phyloP scores from a whole-genome alignment of 306 rosid genomes.

The Lathyrus aphaca region DNA sequence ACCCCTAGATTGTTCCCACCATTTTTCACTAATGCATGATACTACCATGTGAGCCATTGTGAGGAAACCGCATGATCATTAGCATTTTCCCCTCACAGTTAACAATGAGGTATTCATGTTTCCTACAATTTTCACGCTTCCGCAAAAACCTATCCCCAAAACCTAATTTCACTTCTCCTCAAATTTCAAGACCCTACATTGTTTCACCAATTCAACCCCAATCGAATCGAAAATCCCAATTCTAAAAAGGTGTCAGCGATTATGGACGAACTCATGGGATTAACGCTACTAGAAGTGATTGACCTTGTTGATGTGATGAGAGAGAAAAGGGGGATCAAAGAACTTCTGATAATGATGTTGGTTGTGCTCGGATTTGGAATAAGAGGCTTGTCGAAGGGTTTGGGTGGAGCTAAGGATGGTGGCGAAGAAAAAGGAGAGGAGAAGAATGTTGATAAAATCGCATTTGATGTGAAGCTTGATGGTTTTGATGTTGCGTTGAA shows the following conservation, averaged over 20 bases:
- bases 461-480: slow-evolving; percentile 84
- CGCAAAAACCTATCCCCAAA: slow-evolving; percentile 47
- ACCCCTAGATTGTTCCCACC: too few relatives aligned
- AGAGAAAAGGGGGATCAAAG: slow-evolving; percentile 64
- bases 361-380: slow-evolving; percentile 84
- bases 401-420: slow-evolving; percentile 44
- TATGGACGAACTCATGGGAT: slow-evolving; percentile 68
- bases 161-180: slow-evolving; percentile 37
- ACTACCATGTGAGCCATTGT: too few relatives aligned
- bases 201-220: background rate
- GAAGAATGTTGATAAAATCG: slow-evolving; percentile 77
- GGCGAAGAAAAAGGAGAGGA: slow-evolving; percentile 37
- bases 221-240: background rate
- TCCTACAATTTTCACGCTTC: slow-evolving; percentile 44
- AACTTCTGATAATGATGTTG: slow-evolving; percentile 77
- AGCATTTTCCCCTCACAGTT: background rate
- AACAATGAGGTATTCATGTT: slow-evolving; percentile 65
- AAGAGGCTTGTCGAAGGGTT: slow-evolving; percentile 51
- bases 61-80: too few relatives aligned
- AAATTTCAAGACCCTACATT: slow-evolving; percentile 12
- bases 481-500: slow-evolving; percentile 75
- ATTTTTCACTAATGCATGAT: too few relatives aligned
- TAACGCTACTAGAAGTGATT: slow-evolving; percentile 68
- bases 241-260: slow-evolving; percentile 54
- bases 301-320: slow-evolving; percentile 83